phyloP scores from a whole-genome alignment of 495 filamentous ascomycete genomes.

The Podospora comata region DNA sequence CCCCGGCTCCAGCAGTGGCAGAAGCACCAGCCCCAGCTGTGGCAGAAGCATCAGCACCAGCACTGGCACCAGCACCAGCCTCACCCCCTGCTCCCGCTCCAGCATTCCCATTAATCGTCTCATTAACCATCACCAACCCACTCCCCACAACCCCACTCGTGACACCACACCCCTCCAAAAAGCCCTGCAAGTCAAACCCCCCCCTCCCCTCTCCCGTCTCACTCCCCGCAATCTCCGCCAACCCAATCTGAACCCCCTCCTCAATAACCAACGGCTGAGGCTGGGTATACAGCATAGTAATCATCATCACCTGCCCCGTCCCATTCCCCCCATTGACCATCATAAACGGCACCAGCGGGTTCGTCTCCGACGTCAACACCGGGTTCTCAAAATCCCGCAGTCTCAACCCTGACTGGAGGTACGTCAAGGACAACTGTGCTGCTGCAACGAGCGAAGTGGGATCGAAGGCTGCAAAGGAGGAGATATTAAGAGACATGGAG shows the following conservation, averaged over 20 bases:
- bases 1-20: not conserved
- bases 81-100: not conserved
- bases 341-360: conserved; percentile 23
- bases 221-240: conserved; percentile 13
- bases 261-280: conserved; percentile 22
- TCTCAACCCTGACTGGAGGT: conserved; percentile 18
- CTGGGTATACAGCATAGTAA: conserved; percentile 22
- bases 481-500: conserved; percentile 17
- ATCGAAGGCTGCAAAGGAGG: conserved; percentile 15
- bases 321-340: conserved; percentile 1
- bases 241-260: conserved; percentile 11
- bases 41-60: conserved; percentile 6
- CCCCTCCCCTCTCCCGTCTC: conserved; percentile 8
- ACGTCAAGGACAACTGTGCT: conserved; percentile 17
- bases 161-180: conserved; percentile 14
- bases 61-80: conserved; percentile 2
- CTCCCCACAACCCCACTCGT: conserved; percentile 12
- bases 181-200: conserved; percentile 21
- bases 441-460: conserved; percentile 9
- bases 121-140: conserved; percentile 16
- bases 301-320: conserved; percentile 12
- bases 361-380: conserved; percentile 17
- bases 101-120: not conserved
- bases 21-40: not conserved
- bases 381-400: conserved; percentile 3